Conservation (phyloP, 2,329 filamentous ascomycete species). For the Aspergillus ustus region DNA sequence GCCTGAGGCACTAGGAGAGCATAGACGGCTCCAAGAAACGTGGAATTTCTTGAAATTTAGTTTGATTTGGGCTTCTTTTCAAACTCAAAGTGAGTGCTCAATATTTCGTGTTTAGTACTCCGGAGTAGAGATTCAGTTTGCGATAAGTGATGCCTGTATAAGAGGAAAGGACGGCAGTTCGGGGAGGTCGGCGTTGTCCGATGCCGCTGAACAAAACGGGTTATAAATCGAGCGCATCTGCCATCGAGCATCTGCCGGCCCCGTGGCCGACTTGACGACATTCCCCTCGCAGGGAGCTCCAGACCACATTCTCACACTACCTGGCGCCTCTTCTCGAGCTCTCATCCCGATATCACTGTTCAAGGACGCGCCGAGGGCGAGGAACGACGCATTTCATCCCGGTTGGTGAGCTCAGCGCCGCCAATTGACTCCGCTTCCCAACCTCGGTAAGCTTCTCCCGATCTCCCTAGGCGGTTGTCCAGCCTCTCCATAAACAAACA, state of each 20-base stretch:
- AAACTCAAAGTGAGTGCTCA: not conserved
- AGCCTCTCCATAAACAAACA: conserved; percentile 26
- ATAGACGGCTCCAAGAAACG: not conserved
- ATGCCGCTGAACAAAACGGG: conserved; percentile 12
- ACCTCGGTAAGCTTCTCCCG: conserved; percentile 25
- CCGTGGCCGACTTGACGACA: conserved; percentile 12
- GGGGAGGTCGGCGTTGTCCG: conserved; percentile 26
- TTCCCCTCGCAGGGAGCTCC: conserved; percentile 8
- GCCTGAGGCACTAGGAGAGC: not conserved
- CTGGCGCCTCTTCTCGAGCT: not conserved
- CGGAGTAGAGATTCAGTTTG: not conserved
- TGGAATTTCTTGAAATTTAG: not conserved
- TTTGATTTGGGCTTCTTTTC: not conserved
- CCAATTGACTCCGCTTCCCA: conserved; percentile 14
- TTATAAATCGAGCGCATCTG: conserved; percentile 13
- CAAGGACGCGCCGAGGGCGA: conserved; percentile 6
- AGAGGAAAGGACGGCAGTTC: not conserved
- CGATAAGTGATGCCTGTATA: not conserved
- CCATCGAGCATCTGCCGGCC: conserved; percentile 20
- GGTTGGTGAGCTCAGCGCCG: conserved; percentile 1
- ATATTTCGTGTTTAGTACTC: not conserved
- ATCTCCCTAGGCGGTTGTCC: conserved; percentile 5
- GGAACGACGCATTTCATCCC: not conserved
- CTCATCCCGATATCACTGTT: conserved; percentile 1
- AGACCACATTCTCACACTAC: conserved; percentile 2